These are phyloP conservation scores for Tetrapisispora nanseiensis DNA, from an alignment of 805 yeast genomes.

Conservation along the genomic window DNA sequence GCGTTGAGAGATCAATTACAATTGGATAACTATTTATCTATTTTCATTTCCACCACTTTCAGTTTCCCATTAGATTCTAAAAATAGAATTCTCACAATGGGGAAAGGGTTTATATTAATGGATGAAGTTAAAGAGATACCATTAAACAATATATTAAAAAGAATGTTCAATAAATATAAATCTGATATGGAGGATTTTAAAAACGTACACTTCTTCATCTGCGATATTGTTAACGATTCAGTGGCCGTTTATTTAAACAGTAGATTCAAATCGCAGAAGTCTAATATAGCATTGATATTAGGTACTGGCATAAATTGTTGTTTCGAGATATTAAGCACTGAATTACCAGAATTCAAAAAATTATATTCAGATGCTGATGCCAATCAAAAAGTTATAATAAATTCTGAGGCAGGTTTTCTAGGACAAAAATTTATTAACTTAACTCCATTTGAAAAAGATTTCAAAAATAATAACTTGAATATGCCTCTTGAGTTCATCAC, in stretches of 20 bases:
- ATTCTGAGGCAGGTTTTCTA: slow-evolving; percentile 24
- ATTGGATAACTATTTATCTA: slow-evolving; percentile 6
- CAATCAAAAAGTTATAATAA: slow-evolving; percentile 11
- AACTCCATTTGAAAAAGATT: slow-evolving; percentile 13
- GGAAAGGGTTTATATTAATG: slow-evolving; percentile 49
- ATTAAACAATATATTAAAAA: slow-evolving; percentile 35
- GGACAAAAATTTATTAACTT: slow-evolving; percentile 14
- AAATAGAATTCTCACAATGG: slow-evolving; percentile 37
- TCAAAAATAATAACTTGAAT: not conserved
- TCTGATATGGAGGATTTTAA: not conserved
- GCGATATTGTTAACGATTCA: slow-evolving; percentile 50
- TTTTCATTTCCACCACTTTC: slow-evolving; percentile 28
- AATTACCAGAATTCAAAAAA: slow-evolving; percentile 11
- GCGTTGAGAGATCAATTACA: slow-evolving; percentile 3
- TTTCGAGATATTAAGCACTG: slow-evolving; percentile 25
- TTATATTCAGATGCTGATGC: not conserved
- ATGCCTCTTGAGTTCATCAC: slow-evolving; percentile 26
- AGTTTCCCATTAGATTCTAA: slow-evolving; percentile 25
- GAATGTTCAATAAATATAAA: slow-evolving; percentile 18
- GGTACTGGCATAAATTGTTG: slow-evolving; percentile 61
- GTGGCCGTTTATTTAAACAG: slow-evolving; percentile 57
- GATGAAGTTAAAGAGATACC: slow-evolving; percentile 35
- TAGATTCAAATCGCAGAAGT: slow-evolving; percentile 17
- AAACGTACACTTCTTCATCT: slow-evolving; percentile 30
- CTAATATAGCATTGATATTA: slow-evolving; percentile 45